phyloP scores from a whole-genome alignment of 2,329 filamentous ascomycete species.

The Aspergillus versicolor region DNA sequence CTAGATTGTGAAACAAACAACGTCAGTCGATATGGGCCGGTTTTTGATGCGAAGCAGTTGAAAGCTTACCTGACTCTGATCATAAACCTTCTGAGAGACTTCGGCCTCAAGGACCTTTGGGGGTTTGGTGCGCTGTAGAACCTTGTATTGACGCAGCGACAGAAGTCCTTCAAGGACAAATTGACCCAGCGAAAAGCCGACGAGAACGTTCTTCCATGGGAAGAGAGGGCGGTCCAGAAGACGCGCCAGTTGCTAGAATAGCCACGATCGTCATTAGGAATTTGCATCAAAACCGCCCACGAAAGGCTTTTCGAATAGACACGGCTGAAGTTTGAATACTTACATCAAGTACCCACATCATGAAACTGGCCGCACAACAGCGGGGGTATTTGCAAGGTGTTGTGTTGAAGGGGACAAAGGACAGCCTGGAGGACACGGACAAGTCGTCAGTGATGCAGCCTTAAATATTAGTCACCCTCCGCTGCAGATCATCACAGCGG shows the following conservation, averaged over 20 bases:
- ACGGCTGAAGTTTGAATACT: not conserved
- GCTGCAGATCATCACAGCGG: conserved; percentile 2
- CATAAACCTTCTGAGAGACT: conserved; percentile 84
- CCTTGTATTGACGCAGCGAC: conserved; percentile 82
- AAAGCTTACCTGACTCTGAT: conserved; percentile 74
- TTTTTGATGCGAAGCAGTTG: not conserved
- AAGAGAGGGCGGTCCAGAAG: conserved; percentile 89
- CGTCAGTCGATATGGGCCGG: not conserved
- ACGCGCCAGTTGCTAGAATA: conserved; percentile 65
- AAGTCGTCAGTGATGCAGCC: not conserved
- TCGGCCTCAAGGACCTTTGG: conserved; percentile 87
- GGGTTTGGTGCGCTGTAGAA: conserved; percentile 74
- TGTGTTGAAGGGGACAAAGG: conserved; percentile 14
- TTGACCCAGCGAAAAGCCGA: conserved; percentile 90
- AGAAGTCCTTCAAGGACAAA: conserved; percentile 89
- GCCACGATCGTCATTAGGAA: conserved; percentile 15
- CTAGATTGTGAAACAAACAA: conserved; percentile 36
- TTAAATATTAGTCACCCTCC: conserved; percentile 12
- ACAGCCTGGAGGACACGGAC: not conserved
- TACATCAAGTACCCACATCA: conserved; percentile 41
- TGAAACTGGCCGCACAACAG: conserved; percentile 20
- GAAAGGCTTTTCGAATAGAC: not conserved
- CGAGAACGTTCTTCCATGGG: conserved; percentile 95
- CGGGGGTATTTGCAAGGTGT: conserved; percentile 9
- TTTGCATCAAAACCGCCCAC: not conserved